phyloP scores from a whole-genome alignment of 441 rosid species.

The Raphanus hybrid region DNA sequence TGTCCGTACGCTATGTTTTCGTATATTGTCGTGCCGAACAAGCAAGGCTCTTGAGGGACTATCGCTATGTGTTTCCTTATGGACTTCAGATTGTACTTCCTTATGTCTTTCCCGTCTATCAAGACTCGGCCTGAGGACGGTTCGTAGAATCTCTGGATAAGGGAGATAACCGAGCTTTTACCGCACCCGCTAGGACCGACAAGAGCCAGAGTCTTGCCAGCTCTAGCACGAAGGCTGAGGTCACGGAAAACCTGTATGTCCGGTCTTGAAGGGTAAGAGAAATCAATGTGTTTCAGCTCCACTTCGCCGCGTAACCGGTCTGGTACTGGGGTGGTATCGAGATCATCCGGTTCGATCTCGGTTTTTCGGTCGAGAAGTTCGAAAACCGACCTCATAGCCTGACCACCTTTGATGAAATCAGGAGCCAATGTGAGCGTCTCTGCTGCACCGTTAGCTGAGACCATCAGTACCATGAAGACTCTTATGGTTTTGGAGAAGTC shows the following conservation, averaged over 20 bases:
- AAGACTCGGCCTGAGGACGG: slow-evolving; percentile 89
- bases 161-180: slow-evolving; percentile 91
- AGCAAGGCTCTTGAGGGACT: slow-evolving; percentile 98
- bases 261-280: slow-evolving; percentile 95
- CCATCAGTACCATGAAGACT: slow-evolving; percentile 99
- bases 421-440: slow-evolving; percentile 98
- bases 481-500: slow-evolving; percentile 97
- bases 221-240: slow-evolving; percentile 84
- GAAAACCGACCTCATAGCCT: slow-evolving; percentile 94
- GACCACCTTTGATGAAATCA: slow-evolving; percentile 98
- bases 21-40: slow-evolving; percentile 80
- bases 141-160: slow-evolving; percentile 85
- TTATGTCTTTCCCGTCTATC: slow-evolving; percentile 92
- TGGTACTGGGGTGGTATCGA: slow-evolving; percentile 85
- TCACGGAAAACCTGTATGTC: slow-evolving; percentile 88
- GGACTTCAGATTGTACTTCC: slow-evolving; percentile 93
- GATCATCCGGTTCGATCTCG: slow-evolving; percentile 95
- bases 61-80: slow-evolving; percentile 89
- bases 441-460: slow-evolving; percentile 98
- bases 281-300: slow-evolving; percentile 95
- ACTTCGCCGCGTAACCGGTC: slow-evolving; percentile 92
- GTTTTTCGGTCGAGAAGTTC: slow-evolving; percentile 97
- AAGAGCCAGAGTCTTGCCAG: slow-evolving; percentile 95
- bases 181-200: slow-evolving; percentile 99
- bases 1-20: slow-evolving; percentile 97